Evolutionary conservation across 192 early-diverging fungal species (phyloP).

Genomic region (Chytriomyces sp.): DNA sequence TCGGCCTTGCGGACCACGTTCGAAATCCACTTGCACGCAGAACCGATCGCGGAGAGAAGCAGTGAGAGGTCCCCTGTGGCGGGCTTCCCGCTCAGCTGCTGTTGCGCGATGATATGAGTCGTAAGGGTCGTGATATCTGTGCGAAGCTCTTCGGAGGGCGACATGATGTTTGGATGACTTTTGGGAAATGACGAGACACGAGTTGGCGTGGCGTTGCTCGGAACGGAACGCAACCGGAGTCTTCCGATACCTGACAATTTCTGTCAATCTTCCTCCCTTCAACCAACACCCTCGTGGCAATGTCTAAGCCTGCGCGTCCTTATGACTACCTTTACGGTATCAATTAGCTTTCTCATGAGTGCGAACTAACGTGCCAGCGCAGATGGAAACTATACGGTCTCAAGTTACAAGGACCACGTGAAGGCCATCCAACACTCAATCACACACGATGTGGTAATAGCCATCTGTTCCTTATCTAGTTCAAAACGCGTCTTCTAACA

Average conservation of each 20-base stretch:
- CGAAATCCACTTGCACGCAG: slow-evolving; percentile 97
- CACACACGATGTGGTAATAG: slow-evolving; percentile 54
- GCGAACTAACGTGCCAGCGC: neutral
- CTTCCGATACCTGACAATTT: too few species aligned
- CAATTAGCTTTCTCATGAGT: neutral
- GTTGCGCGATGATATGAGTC: slow-evolving; percentile 86
- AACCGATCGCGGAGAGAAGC: slow-evolving; percentile 84
- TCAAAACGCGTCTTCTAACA: neutral
- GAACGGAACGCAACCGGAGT: too few species aligned
- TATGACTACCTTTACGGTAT: slow-evolving; percentile 65
- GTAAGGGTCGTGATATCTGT: slow-evolving; percentile 77
- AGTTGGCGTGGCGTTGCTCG: too few species aligned
- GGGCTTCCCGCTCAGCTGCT: slow-evolving; percentile 74
- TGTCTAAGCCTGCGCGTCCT: slow-evolving; percentile 33
- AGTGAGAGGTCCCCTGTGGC: slow-evolving; percentile 93
- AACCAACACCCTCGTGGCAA: too few species aligned
- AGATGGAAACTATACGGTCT: slow-evolving; percentile 61
- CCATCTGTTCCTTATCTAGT: neutral
- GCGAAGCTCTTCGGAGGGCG: slow-evolving; percentile 5
- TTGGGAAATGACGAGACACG: too few species aligned
- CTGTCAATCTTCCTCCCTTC: too few species aligned
- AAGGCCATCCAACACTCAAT: slow-evolving; percentile 46
- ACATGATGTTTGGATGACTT: too few species aligned
- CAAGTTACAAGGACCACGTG: slow-evolving; percentile 54
- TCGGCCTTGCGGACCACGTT: slow-evolving; percentile 95